Conservation (phyloP, 805 yeast species). For the Pichia cabralensis region DNA sequence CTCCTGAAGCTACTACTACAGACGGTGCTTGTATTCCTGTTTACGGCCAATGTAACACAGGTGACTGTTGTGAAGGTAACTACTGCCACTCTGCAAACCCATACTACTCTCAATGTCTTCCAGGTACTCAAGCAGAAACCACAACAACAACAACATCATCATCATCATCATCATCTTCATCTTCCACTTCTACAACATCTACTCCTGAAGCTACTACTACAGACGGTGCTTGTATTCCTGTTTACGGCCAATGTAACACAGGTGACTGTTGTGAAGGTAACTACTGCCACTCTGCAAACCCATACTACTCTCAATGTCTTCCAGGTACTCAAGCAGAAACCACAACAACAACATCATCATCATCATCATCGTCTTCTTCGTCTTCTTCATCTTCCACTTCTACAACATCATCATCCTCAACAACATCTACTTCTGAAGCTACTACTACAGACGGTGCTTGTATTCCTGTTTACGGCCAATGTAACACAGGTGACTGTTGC, state of each 20-base stretch:
- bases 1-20: too few species aligned
- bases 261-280: too few species aligned
- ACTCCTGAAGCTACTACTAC: too few species aligned
- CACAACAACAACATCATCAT: background rate
- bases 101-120: background rate
- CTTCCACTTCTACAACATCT: too few species aligned
- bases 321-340: background rate
- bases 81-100: background rate
- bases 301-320: background rate
- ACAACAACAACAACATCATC: background rate
- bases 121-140: background rate
- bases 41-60: too few species aligned
- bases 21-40: background rate
- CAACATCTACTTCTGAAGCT: constrained; percentile 1
- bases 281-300: too few species aligned
- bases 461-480: too few species aligned
- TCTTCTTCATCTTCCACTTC: background rate
- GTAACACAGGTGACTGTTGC: too few species aligned
- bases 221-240: too few species aligned
- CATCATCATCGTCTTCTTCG: background rate
- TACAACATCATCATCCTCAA: background rate
- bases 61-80: constrained; percentile 1
- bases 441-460: background rate
- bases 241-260: too few species aligned
- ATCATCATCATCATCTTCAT: background rate